Evolutionary conservation across 495 filamentous ascomycete species (phyloP).

Genomic region (Xylaria scruposa): DNA sequence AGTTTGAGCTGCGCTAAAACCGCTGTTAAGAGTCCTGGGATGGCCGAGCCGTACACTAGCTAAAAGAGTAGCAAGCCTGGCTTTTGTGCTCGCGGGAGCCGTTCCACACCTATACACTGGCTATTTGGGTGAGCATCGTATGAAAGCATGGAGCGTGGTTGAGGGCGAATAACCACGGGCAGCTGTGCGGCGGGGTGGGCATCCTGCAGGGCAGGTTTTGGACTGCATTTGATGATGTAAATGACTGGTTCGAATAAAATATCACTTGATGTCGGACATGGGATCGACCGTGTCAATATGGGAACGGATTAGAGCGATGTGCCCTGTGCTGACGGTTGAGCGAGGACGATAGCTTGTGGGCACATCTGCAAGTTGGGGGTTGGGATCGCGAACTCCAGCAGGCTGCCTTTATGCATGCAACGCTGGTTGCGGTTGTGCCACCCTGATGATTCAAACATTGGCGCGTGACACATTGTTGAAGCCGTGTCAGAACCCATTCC

Average conservation of each 20-base stretch:
- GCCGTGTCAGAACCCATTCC: slow-evolving; percentile 7
- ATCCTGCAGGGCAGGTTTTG: neutral
- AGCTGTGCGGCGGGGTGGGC: neutral
- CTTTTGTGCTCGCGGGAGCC: neutral
- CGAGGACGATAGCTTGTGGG: slow-evolving; percentile 4
- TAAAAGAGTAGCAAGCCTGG: neutral
- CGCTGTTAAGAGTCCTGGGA: neutral
- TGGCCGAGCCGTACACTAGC: neutral
- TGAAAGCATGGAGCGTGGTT: neutral
- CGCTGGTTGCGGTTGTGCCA: slow-evolving; percentile 26
- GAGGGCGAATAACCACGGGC: neutral
- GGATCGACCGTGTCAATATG: neutral
- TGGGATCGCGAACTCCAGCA: slow-evolving; percentile 15
- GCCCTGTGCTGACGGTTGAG: slow-evolving; percentile 2
- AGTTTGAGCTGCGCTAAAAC: neutral
- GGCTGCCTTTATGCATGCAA: slow-evolving; percentile 28
- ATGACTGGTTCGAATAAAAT: neutral
- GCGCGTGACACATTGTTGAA: slow-evolving; percentile 28
- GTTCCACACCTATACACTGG: neutral
- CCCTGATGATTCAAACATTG: slow-evolving; percentile 20
- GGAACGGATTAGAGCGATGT: neutral
- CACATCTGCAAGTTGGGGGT: slow-evolving; percentile 12
- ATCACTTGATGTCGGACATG: slow-evolving; percentile 1
- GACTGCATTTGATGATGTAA: neutral
- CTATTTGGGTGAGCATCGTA: neutral